Evolutionary conservation across 768 basidiomycete species (phyloP).

Genomic region (Mycena filopes): DNA sequence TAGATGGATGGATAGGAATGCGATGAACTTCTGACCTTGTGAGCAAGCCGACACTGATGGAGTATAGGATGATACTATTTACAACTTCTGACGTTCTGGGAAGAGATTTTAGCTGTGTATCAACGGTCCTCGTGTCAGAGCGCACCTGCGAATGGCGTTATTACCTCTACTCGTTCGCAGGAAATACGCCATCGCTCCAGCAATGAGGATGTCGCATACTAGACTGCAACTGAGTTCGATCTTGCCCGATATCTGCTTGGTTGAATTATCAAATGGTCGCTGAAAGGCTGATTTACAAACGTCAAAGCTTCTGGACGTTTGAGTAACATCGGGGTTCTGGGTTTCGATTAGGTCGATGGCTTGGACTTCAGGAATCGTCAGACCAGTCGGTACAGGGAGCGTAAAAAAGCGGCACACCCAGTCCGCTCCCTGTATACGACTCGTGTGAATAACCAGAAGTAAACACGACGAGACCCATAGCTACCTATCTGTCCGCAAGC

Average conservation of each 20-base stretch:
- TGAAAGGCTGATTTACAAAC: background rate
- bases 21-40: background rate
- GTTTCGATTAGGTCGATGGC: background rate
- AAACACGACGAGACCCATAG: background rate
- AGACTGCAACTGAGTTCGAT: background rate
- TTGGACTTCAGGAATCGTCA: background rate
- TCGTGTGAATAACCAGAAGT: background rate
- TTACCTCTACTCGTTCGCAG: no score
- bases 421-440: background rate
- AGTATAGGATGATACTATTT: constrained; percentile 3
- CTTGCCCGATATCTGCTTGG: no score
- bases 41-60: background rate
- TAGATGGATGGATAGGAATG: no score
- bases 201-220: no score
- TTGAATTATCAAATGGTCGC: background rate
- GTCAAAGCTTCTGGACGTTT: background rate
- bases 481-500: constrained; percentile 4
- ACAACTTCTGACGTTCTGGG: background rate
- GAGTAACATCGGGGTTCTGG: background rate
- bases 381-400: no score
- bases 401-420: background rate
- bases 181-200: no score
- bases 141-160: background rate
- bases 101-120: background rate
- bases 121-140: no score